Evolutionary conservation across 495 filamentous ascomycete species (phyloP).

Genomic region (Opeltia flavorubescens): DNA sequence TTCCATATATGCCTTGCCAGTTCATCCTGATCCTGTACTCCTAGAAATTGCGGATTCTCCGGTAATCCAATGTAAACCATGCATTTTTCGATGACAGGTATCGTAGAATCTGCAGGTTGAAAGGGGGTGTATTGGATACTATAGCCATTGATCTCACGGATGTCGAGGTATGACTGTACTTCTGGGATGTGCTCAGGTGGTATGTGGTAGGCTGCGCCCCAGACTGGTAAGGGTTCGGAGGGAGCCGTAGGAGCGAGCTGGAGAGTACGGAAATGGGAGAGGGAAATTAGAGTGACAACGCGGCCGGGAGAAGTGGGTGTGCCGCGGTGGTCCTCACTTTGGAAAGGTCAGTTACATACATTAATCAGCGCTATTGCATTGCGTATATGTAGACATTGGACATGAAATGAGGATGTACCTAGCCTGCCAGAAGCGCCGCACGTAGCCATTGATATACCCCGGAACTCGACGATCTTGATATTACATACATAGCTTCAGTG

Average conservation of each 20-base stretch:
- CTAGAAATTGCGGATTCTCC: conserved; percentile 83
- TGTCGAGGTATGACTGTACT: conserved; percentile 84
- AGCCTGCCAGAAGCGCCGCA: conserved; percentile 86
- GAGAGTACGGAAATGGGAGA: conserved; percentile 63
- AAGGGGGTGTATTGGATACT: conserved; percentile 80
- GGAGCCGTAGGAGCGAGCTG: conserved; percentile 11
- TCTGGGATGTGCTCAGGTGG: conserved; percentile 53
- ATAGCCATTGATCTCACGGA: conserved; percentile 95
- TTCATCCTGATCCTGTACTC: conserved; percentile 61
- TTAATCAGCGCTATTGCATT: too few relatives aligned
- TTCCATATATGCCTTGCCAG: conserved; percentile 75
- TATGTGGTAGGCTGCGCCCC: conserved; percentile 93
- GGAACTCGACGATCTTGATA: conserved; percentile 63
- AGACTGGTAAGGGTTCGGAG: conserved; percentile 20
- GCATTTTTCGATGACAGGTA: conserved; percentile 27
- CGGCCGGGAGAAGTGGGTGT: conserved; percentile 76
- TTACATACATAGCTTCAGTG: neutral
- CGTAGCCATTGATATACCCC: conserved; percentile 87
- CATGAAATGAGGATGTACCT: conserved; percentile 33
- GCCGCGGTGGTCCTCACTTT: conserved; percentile 84
- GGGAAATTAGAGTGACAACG: conserved; percentile 85
- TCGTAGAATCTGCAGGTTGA: conserved; percentile 4
- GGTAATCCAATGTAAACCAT: conserved; percentile 95
- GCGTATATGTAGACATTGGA: neutral
- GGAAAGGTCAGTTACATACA: too few relatives aligned